Conservation (phyloP, 108 stramenopile genomes). For the Cyclostephanos tholiformis region DNA sequence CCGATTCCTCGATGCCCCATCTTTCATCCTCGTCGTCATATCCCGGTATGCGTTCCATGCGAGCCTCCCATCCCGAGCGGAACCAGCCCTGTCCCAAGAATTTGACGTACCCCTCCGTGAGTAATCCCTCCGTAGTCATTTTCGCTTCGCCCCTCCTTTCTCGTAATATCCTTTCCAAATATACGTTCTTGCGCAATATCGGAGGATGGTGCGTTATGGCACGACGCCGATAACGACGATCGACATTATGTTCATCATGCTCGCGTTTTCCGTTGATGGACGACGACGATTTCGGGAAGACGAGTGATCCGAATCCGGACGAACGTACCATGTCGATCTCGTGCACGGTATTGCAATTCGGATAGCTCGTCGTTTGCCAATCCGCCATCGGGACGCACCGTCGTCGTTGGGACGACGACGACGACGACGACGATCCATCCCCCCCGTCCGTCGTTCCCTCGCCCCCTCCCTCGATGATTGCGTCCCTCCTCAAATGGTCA, state of each 20-base stretch:
- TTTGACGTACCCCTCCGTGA: conserved; percentile 40
- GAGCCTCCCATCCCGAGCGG: conserved; percentile 73
- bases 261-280: conserved; percentile 1
- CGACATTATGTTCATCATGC: conserved; percentile 15
- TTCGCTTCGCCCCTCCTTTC: conserved; percentile 13
- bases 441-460: background rate
- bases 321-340: conserved; percentile 60
- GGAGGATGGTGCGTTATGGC: background rate
- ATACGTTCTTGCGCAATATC: background rate
- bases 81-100: conserved; percentile 86
- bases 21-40: conserved; percentile 39
- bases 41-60: conserved; percentile 13
- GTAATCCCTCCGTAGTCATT: conserved; percentile 28
- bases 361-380: conserved; percentile 74
- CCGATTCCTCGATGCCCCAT: conserved; percentile 31
- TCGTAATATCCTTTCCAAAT: background rate
- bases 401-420: too few species aligned
- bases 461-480: too few species aligned
- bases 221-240: background rate
- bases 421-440: conserved; percentile 14
- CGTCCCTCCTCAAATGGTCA: too few species aligned
- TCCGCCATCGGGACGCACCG: conserved; percentile 76
- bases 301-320: conserved; percentile 23
- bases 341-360: conserved; percentile 81
- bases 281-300: conserved; percentile 22